These are phyloP conservation scores for Rhizopogon salebrosus DNA, from an alignment of 768 basidiomycete species.

Conservation along the genomic window DNA sequence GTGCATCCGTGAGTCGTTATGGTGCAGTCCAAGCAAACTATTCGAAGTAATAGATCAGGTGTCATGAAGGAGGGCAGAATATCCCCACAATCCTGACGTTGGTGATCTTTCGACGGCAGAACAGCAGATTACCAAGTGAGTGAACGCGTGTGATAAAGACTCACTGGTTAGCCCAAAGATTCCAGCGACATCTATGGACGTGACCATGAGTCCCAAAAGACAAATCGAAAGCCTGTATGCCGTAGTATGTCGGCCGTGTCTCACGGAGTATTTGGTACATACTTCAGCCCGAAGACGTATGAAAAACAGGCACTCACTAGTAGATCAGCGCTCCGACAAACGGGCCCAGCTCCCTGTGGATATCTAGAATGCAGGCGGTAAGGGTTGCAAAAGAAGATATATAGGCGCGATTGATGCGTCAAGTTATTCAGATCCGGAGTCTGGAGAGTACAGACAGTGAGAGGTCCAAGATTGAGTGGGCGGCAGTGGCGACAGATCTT, in stretches of 20 bases:
- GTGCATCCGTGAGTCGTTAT: too few relatives aligned
- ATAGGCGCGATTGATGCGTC: conserved; percentile 1
- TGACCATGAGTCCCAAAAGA: not conserved
- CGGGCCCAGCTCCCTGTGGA: not conserved
- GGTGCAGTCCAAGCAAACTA: too few relatives aligned
- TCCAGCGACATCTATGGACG: too few relatives aligned
- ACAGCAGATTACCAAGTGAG: too few relatives aligned
- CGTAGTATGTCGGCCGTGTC: not conserved
- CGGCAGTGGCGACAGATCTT: not conserved
- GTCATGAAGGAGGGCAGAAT: too few relatives aligned
- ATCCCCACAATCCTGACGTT: too few relatives aligned
- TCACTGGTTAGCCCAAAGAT: too few relatives aligned
- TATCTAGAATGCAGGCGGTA: not conserved
- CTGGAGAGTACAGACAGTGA: conserved; percentile 7
- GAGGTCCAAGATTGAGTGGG: not conserved
- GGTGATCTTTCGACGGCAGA: too few relatives aligned
- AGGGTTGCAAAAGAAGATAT: not conserved
- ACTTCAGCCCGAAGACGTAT: not conserved
- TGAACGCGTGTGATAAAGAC: not conserved
- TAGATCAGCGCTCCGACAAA: not conserved
- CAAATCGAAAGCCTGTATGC: not conserved
- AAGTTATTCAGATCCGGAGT: conserved; percentile 2
- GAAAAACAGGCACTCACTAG: not conserved
- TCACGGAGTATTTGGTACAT: conserved; percentile 5
- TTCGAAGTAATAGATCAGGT: too few relatives aligned